phyloP scores from a whole-genome alignment of 1,284 basidiomycete species.

The Heterobasidion parviporum region DNA sequence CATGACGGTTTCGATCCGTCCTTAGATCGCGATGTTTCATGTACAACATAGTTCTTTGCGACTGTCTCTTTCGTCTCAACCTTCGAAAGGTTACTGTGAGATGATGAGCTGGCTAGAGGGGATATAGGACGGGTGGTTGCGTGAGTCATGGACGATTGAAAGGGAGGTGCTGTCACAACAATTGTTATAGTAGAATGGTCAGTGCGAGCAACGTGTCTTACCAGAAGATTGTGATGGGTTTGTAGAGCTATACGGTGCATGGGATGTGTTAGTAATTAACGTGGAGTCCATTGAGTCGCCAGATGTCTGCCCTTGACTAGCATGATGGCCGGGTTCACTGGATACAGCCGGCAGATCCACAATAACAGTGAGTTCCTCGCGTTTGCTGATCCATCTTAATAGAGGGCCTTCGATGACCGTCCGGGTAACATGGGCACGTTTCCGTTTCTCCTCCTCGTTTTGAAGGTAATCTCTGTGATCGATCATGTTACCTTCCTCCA shows the following conservation, averaged over 20 bases:
- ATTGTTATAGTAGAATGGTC: background rate
- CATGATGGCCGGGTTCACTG: background rate
- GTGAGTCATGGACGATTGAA: background rate
- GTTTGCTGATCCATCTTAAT: slow-evolving; percentile 65
- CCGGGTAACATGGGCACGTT: slow-evolving; percentile 53
- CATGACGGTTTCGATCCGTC: slow-evolving; percentile 45
- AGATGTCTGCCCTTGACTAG: background rate
- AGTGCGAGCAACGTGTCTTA: background rate
- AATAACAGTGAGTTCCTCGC: slow-evolving; percentile 42
- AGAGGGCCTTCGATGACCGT: slow-evolving; percentile 61
- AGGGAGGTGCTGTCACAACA: background rate
- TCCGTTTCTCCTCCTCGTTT: slow-evolving; percentile 75
- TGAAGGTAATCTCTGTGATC: slow-evolving; percentile 73
- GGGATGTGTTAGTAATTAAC: background rate
- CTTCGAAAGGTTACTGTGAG: slow-evolving; percentile 5
- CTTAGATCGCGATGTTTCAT: slow-evolving; percentile 45
- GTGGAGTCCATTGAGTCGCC: background rate
- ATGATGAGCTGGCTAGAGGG: slow-evolving; percentile 1
- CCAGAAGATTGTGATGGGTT: background rate
- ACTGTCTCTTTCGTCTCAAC: slow-evolving; percentile 34
- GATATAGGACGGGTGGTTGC: slow-evolving; percentile 4
- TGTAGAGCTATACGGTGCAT: background rate
- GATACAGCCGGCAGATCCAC: background rate
- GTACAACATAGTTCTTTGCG: slow-evolving; percentile 55
- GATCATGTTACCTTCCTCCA: slow-evolving; percentile 77